phyloP scores from a whole-genome alignment of 805 yeast species.

The Saturnispora sekii region DNA sequence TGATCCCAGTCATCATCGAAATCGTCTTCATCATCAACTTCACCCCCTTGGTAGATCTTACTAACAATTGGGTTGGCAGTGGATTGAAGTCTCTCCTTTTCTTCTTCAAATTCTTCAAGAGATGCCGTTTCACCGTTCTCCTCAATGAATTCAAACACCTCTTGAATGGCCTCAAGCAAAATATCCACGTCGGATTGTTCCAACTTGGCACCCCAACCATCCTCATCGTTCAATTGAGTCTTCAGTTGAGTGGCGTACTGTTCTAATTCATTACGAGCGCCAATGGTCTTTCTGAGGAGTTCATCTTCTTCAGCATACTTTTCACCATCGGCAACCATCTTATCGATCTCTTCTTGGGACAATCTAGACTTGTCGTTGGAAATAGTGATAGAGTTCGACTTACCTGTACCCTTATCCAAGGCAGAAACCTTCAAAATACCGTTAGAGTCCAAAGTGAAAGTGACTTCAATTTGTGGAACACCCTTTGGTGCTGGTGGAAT shows the following conservation, averaged over 20 bases:
- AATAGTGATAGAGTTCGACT: slow-evolving; percentile 81
- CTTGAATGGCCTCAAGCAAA: slow-evolving; percentile 76
- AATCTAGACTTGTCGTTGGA: slow-evolving; percentile 93
- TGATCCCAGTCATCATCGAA: slow-evolving; percentile 53
- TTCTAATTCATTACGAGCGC: slow-evolving; percentile 80
- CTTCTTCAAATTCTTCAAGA: slow-evolving; percentile 88
- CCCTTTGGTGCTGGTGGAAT: slow-evolving; percentile 92
- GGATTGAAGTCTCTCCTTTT: slow-evolving; percentile 70
- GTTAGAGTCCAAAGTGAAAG: slow-evolving; percentile 80
- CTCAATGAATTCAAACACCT: slow-evolving; percentile 57
- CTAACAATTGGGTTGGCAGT: slow-evolving; percentile 88
- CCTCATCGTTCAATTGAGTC: slow-evolving; percentile 45
- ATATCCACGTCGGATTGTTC: slow-evolving; percentile 89
- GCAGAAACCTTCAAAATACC: slow-evolving; percentile 84
- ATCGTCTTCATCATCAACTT: slow-evolving; percentile 45
- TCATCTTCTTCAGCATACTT: slow-evolving; percentile 88
- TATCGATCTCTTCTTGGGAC: slow-evolving; percentile 87
- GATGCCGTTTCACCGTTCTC: slow-evolving; percentile 77
- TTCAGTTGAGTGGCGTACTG: slow-evolving; percentile 78
- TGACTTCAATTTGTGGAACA: slow-evolving; percentile 82
- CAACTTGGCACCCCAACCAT: slow-evolving; percentile 65
- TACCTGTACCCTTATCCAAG: slow-evolving; percentile 90
- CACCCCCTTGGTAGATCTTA: slow-evolving; percentile 46
- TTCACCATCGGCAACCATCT: slow-evolving; percentile 97
- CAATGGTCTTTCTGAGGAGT: slow-evolving; percentile 72